Evolutionary conservation across 83 land plant genomes (phyloP), one percentile per base, ranked within the genome.

Genomic region (Picea mariana): DNA sequence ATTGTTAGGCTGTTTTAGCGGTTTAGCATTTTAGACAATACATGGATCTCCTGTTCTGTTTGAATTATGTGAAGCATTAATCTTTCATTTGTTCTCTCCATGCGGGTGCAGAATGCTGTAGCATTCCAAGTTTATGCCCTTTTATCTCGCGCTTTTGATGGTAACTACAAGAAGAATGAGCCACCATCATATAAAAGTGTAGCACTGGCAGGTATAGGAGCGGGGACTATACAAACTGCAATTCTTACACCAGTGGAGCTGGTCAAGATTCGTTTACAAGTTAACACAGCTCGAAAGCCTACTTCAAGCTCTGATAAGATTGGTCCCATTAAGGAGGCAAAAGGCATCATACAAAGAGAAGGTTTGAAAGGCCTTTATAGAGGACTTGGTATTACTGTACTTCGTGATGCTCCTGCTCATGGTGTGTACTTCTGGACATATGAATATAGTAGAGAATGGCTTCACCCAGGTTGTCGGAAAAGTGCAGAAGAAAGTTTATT

Each of bases 401-500:
- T 97, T 15, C 84, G 99, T 68, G 99, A 97, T 69, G 95, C 98
- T n/a, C 99, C 99, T 3, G 85, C 93, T 58, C 94, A 91, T 83
- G 95, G 95, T 31, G 87, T 95, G 38, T 97, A 97, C 82, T 97
- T 97, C 81, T 91, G 92, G 91, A 90, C 95, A 3, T 95, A 97
- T 67, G 99, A 97, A 81, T 93, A 85, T 81, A 79, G 86, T 52
- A 81, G 98, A 68, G 99, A 97, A 79, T 52, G 79, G 83, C 92
- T 97, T 27, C 98, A 95, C 71, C 99, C 99, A 2, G 97, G 99
- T 11, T 97, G 99, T 85, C 79, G 99, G 44, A 92, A 89, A 75
- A 83, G 42, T 21, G 87, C 95, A 38, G 81, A 95, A 21, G 98
- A 97, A 75, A 86, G 87, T 55, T 58, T 94, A 9, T 67, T 79